Evolutionary conservation across 441 rosid genomes (phyloP).

Genomic region (Monsonia emarginata): DNA sequence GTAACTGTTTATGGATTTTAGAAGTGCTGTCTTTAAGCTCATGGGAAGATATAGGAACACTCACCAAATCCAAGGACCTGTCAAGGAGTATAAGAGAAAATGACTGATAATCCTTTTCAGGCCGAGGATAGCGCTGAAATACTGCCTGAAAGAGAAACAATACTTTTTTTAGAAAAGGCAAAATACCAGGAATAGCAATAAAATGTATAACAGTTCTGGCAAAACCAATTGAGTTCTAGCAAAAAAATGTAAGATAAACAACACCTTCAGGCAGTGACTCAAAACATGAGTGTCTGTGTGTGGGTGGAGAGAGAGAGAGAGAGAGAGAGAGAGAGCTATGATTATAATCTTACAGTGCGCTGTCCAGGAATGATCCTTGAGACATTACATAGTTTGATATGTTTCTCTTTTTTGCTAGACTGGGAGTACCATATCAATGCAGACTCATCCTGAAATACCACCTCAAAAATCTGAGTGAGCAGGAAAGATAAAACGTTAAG

Average conservation of each 20-base stretch:
- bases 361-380: constrained; percentile 89
- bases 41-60: constrained; percentile 9
- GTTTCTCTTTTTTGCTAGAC: constrained; percentile 85
- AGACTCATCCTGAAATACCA: constrained; percentile 70
- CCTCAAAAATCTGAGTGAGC: background rate
- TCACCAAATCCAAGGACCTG: constrained; percentile 88
- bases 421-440: constrained; percentile 71
- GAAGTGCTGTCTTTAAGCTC: background rate
- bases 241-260: background rate
- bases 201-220: background rate
- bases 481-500: background rate
- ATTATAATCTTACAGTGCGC: constrained; percentile 69
- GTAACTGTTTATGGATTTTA: background rate
- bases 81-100: constrained; percentile 82
- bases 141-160: constrained; percentile 52
- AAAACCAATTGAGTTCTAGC: background rate
- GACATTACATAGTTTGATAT: constrained; percentile 76
- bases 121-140: constrained; percentile 91
- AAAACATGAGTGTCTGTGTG: background rate
- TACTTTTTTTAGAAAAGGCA: constrained; percentile 6
- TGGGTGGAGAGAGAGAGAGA: background rate
- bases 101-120: constrained; percentile 92
- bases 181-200: background rate
- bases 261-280: background rate
- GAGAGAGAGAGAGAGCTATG: background rate